Base-by-base conservation (phyloP, 495 filamentous ascomycete species). In the Staphylotrichum tortipilum region DNA sequence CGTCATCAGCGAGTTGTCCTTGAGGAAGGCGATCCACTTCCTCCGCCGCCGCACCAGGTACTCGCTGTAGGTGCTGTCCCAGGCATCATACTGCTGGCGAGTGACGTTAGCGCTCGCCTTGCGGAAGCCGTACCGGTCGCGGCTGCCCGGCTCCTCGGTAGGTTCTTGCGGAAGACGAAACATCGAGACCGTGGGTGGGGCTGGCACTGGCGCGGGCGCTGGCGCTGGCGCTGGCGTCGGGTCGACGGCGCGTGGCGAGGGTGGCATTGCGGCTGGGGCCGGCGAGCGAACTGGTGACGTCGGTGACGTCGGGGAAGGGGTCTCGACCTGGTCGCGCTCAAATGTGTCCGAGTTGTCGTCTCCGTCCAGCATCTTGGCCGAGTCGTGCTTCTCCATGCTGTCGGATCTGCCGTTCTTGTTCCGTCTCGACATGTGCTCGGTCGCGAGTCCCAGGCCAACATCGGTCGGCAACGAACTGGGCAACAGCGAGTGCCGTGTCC, bases 91-190 rank as follows among this genome's bases (percentile, higher is more conserved):
- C 60, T 89, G 75, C 19, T 83, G 74, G 11, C 81, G 63, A 18
- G 77, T 83, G 43, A 95, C 77, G 56, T 95, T 82, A 54, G 88
- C 80, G 9, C 75, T 89, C n/a, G 80, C 78, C 67, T 95, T 98
- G 17, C 83, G 81, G 61, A 98, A 98, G 2, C 92, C 92, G 62
- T 95, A 92, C 22, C 84, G 79, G 65, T 95, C 89, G n/a, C 88
- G 80, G 12, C 61, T 57, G 11, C 39, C 52, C 4, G 62, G 58
- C 8, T 61, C 58, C 41, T 73, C 69, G 19, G 54, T 56, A 2
- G 54, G 55, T 31, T 67, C 63, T 14, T 48, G 53, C 15, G 56
- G 65, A 12, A 39, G 33, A 14, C 54, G 49, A 28, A 47, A 53
- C 11, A 47, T 54, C 45, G 56, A 31, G n/a, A n/a, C n/a, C n/a